These are phyloP conservation scores for Ormosia emarginata DNA, from an alignment of 306 rosid genomes.

Conservation along the genomic window DNA sequence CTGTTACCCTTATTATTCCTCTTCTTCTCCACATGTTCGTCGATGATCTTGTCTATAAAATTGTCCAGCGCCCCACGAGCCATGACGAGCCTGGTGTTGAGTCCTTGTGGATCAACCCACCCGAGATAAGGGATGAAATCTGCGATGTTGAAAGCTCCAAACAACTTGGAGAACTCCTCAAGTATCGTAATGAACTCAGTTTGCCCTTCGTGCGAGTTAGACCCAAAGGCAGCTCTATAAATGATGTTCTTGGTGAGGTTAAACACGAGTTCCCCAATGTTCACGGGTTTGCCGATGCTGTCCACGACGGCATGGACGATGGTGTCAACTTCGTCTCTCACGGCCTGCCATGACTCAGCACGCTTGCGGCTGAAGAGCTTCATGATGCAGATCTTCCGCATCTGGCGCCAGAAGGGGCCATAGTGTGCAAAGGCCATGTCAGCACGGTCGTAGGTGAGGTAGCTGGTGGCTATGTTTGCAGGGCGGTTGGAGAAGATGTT, in stretches of 20 bases:
- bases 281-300: conserved; percentile 36
- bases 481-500: conserved; percentile 81
- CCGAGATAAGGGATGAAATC: conserved; percentile 67
- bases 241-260: conserved; percentile 57
- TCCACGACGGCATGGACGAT: conserved; percentile 18
- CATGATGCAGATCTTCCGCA: conserved; percentile 84
- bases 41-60: conserved; percentile 68
- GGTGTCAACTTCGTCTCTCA: conserved; percentile 66
- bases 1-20: background rate
- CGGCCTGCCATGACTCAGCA: conserved; percentile 80
- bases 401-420: conserved; percentile 94
- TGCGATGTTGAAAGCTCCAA: conserved; percentile 78
- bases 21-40: conserved; percentile 52
- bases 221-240: conserved; percentile 80
- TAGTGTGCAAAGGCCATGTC: conserved; percentile 97
- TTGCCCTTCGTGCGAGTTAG: conserved; percentile 54
- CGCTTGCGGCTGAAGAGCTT: conserved; percentile 82
- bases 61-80: conserved; percentile 60
- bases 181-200: conserved; percentile 70
- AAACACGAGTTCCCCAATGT: conserved; percentile 67
- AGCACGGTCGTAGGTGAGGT: conserved; percentile 76
- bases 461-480: conserved; percentile 71
- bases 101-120: conserved; percentile 66
- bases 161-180: conserved; percentile 78
- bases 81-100: conserved; percentile 45